Conservation (phyloP, 768 basidiomycete species). For the Rhizopogon vulgaris region DNA sequence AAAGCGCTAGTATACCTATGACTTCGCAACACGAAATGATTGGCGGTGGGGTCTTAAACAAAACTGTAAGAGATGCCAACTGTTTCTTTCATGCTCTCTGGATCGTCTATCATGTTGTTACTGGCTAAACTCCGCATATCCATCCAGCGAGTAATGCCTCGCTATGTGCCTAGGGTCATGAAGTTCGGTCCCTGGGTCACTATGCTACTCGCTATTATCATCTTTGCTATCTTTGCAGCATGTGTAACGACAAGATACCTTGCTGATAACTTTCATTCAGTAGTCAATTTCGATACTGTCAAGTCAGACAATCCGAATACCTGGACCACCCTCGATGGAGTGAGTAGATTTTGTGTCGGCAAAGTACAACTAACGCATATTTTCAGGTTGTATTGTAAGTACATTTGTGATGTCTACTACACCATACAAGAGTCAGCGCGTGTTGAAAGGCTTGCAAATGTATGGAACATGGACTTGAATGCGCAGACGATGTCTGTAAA, state of each 20-base stretch:
- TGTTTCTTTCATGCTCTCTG: too few species aligned
- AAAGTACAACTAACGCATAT: background rate
- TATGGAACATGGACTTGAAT: background rate
- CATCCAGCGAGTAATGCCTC: background rate
- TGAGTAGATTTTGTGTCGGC: background rate
- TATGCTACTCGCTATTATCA: background rate
- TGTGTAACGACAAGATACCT: background rate
- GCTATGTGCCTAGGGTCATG: background rate
- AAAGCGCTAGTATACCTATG: too few species aligned
- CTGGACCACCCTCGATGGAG: background rate
- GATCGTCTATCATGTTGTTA: too few species aligned
- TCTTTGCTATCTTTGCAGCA: background rate
- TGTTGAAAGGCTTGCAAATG: slow-evolving; percentile 1
- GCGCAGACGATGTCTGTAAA: slow-evolving; percentile 3
- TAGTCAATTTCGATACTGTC: background rate
- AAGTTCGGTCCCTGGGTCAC: slow-evolving; percentile 1
- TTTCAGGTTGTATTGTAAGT: slow-evolving; percentile 1
- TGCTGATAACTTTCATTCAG: background rate
- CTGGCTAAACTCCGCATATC: too few species aligned
- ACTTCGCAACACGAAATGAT: too few species aligned
- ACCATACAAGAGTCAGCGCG: background rate
- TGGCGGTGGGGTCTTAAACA: too few species aligned
- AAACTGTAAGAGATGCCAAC: too few species aligned
- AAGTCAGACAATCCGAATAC: too few species aligned
- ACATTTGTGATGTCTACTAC: background rate